Evolutionary conservation across 2,329 filamentous ascomycete genomes (phyloP), one percentile per base, ranked within the genome.

Genomic region (Helotiales sp.): DNA sequence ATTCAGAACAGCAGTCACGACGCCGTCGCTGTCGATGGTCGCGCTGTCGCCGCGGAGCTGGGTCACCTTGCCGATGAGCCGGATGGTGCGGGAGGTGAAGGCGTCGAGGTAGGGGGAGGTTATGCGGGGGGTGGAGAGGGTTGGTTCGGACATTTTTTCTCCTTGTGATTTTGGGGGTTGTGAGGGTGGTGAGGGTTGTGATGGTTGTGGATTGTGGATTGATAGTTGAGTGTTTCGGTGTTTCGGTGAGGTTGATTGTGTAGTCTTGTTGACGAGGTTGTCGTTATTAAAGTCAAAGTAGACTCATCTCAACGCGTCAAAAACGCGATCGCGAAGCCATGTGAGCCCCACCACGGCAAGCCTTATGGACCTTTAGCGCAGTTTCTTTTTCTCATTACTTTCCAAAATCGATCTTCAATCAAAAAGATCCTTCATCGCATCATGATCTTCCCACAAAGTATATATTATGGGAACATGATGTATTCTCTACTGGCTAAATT

Each of bases 1-100:
- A 71, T 90, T 92, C 64, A 98, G 73, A 17, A 88, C 77, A 1
- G 91, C 79, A 0, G 86, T 90, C 25, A 97, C 83, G 22, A 85
- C 82, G 0, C 93, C 93, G 25, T 86, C 88, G 5, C 91, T 88
- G 57, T 96, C 91, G 29, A 98, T 82, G 5, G 86, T 85, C 0
- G 92, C 93, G 51, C 84, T 82, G 52, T 95, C 90, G 65, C 93
- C 93, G 52, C 87, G 87, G 24, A 98, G 80, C 68, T 95, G 87
- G 3, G 84, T 83, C 47, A 98, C 92, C 68, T 89, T 92, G 68
- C 95, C 95, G 5, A 96, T 81, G 55, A 98, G 80, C 67, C 92
- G 92, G 62, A 98, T 90, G 61, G 89, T 90, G 64, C 84, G 82
- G 65, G 81, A 80, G 64, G 86, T 80, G 76, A 93, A 96, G 69